phyloP scores from a whole-genome alignment of 2,329 filamentous ascomycete genomes.

The Talaromyces marneffei region DNA sequence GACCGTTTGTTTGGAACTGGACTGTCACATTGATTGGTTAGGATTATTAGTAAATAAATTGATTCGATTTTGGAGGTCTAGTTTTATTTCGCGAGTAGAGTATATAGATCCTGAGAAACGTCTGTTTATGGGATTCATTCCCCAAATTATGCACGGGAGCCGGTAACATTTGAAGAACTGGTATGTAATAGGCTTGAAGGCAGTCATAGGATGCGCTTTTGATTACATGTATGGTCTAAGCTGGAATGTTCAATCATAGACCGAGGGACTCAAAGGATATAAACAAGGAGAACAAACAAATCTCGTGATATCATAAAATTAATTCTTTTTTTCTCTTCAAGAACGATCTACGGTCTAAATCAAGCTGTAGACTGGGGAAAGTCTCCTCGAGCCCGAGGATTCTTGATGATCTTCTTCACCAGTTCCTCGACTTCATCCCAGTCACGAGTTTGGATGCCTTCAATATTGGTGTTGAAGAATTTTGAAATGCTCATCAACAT shows the following conservation, averaged over 20 bases:
- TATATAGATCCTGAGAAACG: neutral
- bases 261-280: neutral
- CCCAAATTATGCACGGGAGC: too few relatives aligned
- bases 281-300: neutral
- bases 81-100: neutral
- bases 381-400: slow-evolving; percentile 36
- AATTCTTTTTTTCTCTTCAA: neutral
- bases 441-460: slow-evolving; percentile 74
- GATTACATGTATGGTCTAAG: slow-evolving; percentile 3
- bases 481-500: slow-evolving; percentile 73
- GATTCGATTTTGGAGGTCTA: neutral
- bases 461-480: slow-evolving; percentile 74
- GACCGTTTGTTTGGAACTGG: slow-evolving; percentile 26
- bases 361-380: slow-evolving; percentile 20
- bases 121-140: too few relatives aligned
- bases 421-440: slow-evolving; percentile 85
- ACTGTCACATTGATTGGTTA: slow-evolving; percentile 6
- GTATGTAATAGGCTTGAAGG: neutral
- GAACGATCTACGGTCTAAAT: neutral
- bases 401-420: slow-evolving; percentile 74
- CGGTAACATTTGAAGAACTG: too few relatives aligned
- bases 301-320: slow-evolving; percentile 9
- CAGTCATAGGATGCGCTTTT: neutral
- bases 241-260: neutral
- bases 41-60: neutral